phyloP scores from a whole-genome alignment of 495 filamentous ascomycete genomes.

The Tuber calosporum region DNA sequence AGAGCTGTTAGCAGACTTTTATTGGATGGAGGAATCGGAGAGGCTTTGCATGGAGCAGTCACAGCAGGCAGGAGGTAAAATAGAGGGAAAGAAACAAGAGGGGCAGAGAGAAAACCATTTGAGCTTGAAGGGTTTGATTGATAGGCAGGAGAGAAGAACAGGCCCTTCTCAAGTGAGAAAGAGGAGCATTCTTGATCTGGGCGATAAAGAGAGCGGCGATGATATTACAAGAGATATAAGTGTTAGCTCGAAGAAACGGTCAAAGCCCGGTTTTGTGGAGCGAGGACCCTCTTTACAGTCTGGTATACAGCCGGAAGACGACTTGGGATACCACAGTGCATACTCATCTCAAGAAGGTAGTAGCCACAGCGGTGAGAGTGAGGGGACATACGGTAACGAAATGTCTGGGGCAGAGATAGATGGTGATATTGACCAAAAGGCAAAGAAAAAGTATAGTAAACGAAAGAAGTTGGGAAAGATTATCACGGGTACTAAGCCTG shows the following conservation, averaged over 20 bases:
- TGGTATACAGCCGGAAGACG: conserved; percentile 17
- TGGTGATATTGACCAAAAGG: conserved; percentile 18
- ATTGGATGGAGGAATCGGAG: conserved; percentile 38
- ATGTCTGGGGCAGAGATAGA: conserved; percentile 18
- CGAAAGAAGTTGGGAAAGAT: conserved; percentile 35
- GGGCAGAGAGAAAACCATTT: conserved; percentile 17
- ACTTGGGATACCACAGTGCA: conserved; percentile 12
- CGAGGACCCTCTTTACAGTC: conserved; percentile 12
- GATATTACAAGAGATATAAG: conserved; percentile 10
- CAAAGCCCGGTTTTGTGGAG: conserved; percentile 15
- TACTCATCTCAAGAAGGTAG: conserved; percentile 27
- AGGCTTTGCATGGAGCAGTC: conserved; percentile 16
- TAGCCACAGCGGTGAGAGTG: conserved; percentile 28
- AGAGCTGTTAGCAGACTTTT: conserved; percentile 41
- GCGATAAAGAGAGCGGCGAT: conserved; percentile 8
- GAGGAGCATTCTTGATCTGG: conserved; percentile 11
- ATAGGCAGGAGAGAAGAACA: conserved; percentile 27
- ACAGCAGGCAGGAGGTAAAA: conserved; percentile 4
- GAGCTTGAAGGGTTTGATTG: conserved; percentile 27
- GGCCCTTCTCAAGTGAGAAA: conserved; percentile 29
- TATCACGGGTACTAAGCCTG: conserved; percentile 28
- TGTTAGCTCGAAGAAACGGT: conserved; percentile 10
- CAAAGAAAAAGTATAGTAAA: conserved; percentile 33
- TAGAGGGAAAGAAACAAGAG: conserved; percentile 16
- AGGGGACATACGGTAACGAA: conserved; percentile 17